Percentiles rank a stretch among this genome's conserved stretches.
Evolutionary conservation across 371 early-diverging fungal genomes (phyloP).

Genomic region (Mortierella sp.): DNA sequence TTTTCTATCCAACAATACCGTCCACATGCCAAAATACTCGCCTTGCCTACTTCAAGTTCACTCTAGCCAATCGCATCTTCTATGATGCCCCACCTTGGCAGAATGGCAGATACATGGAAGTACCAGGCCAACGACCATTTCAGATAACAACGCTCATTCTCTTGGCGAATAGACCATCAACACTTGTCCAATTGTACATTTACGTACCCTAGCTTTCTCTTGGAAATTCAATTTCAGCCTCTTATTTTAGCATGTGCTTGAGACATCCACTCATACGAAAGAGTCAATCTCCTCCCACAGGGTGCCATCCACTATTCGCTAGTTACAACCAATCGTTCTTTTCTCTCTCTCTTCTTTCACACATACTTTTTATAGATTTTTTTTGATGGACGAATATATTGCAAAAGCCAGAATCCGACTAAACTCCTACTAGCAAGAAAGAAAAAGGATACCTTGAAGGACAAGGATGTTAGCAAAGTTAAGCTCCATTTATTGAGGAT

Average conservation of each 20-base stretch:
- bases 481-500: too few species aligned
- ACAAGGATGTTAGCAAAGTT: too few species aligned
- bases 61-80: not conserved
- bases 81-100: not conserved
- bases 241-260: slow-evolving; percentile 17
- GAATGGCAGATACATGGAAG: not conserved
- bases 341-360: not conserved
- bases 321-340: slow-evolving; percentile 2
- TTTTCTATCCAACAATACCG: not conserved
- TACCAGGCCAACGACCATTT: not conserved
- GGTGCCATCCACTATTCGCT: not conserved
- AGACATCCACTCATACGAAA: slow-evolving; percentile 2
- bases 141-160: not conserved
- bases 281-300: not conserved
- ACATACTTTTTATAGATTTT: too few species aligned
- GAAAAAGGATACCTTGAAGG: too few species aligned
- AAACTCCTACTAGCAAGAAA: too few species aligned
- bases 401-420: not conserved
- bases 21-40: not conserved
- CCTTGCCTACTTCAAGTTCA: not conserved
- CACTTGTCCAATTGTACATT: not conserved
- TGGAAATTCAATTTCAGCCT: slow-evolving; percentile 6
- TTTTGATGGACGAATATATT: too few species aligned
- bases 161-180: not conserved
- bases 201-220: not conserved